These are phyloP conservation scores for Phytopythium cucurbitacearum DNA, from an alignment of 352 stramenopile species.

Conservation along the genomic window DNA sequence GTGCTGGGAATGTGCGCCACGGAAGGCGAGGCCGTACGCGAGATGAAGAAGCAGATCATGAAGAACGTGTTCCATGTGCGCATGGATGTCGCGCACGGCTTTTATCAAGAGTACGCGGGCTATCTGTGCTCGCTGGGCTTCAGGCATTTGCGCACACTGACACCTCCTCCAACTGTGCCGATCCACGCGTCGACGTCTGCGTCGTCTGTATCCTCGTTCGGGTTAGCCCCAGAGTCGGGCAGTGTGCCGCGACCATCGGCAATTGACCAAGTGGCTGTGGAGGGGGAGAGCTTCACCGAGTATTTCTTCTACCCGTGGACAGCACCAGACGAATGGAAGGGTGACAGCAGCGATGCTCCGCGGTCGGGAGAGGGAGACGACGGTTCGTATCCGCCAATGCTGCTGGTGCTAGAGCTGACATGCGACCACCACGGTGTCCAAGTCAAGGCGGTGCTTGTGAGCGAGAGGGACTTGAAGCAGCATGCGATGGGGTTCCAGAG, in stretches of 20 bases:
- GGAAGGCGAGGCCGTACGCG: conserved; percentile 47
- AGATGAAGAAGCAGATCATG: conserved; percentile 73
- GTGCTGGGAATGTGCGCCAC: conserved; percentile 62
- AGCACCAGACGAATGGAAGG: conserved; percentile 17
- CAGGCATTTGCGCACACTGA: conserved; percentile 40
- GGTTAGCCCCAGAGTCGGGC: not conserved
- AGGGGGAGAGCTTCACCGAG: conserved; percentile 55
- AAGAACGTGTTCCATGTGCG: conserved; percentile 62
- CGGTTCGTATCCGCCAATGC: conserved; percentile 10
- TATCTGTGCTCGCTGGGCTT: conserved; percentile 70
- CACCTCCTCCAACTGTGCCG: conserved; percentile 1
- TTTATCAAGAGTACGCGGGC: conserved; percentile 61
- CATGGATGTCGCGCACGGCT: conserved; percentile 66
- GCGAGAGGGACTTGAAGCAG: conserved; percentile 54
- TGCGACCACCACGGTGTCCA: conserved; percentile 70
- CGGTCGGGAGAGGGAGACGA: conserved; percentile 5
- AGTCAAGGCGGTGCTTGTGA: conserved; percentile 56
- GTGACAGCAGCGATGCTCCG: conserved; percentile 5
- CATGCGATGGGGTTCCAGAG: conserved; percentile 61
- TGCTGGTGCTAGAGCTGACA: conserved; percentile 68
- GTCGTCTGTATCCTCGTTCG: conserved; percentile 12
- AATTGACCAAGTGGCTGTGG: conserved; percentile 25
- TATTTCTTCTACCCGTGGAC: conserved; percentile 60
- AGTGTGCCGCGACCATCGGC: conserved; percentile 10
- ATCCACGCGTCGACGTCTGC: conserved; percentile 3